phyloP scores from a whole-genome alignment of 73 alveolate species.

The Symbiodinium pilosum region DNA sequence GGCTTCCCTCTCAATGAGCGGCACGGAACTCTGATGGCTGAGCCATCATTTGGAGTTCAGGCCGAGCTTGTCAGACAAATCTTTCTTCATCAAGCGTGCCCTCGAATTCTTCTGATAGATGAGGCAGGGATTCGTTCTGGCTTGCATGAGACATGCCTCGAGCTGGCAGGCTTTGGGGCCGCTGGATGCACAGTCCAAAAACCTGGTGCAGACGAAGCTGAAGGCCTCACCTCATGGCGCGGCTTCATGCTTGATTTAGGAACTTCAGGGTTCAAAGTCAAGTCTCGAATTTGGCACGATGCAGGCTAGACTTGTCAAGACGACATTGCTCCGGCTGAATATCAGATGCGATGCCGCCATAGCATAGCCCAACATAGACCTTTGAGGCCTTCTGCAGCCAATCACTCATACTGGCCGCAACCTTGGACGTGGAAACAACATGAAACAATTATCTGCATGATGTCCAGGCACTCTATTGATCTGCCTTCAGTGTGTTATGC shows the following conservation, averaged over 20 bases:
- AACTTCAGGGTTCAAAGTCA: no score
- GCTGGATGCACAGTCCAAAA: slow-evolving; percentile 8
- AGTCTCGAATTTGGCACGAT: no score
- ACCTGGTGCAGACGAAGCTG: not conserved
- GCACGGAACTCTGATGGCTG: not conserved
- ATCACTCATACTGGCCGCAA: not conserved
- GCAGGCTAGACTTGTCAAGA: no score
- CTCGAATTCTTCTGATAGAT: not conserved
- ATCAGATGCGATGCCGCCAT: no score
- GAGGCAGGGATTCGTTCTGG: not conserved
- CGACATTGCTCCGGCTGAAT: no score
- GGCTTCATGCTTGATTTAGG: no score
- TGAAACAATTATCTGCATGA: no score
- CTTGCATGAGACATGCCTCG: not conserved
- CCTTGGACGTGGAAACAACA: no score
- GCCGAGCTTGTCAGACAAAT: not conserved
- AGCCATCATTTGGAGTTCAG: no score
- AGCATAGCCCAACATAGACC: no score
- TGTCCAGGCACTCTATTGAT: no score
- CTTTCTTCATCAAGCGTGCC: not conserved
- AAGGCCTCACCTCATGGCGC: no score
- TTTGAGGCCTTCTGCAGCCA: slow-evolving; percentile 3
- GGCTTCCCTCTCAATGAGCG: not conserved
- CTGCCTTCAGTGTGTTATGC: not conserved
- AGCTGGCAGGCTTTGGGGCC: not conserved